phyloP scores from a whole-genome alignment of 495 filamentous ascomycete species.

The Evansstolkia leycettana region DNA sequence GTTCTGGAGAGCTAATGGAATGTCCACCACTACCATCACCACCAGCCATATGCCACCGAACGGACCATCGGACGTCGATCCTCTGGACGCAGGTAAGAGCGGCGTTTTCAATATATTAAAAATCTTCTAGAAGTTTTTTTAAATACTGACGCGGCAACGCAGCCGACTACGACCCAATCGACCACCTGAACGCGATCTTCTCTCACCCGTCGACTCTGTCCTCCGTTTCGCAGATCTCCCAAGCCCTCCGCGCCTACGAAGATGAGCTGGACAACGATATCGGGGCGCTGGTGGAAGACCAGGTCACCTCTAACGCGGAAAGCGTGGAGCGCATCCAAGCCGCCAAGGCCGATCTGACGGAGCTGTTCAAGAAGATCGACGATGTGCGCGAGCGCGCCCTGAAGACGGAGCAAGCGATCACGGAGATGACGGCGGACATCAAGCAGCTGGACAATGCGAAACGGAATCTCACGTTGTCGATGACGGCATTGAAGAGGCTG shows the following conservation, averaged over 20 bases:
- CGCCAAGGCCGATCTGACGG: slow-evolving; percentile 77
- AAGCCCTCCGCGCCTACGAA: slow-evolving; percentile 62
- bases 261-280: slow-evolving; percentile 79
- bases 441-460: slow-evolving; percentile 96
- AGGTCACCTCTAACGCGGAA: slow-evolving; percentile 76
- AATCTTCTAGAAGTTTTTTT: background rate
- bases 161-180: slow-evolving; percentile 92
- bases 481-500: slow-evolving; percentile 93
- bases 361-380: slow-evolving; percentile 92
- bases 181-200: slow-evolving; percentile 90
- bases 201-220: slow-evolving; percentile 80
- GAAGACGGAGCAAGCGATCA: slow-evolving; percentile 89
- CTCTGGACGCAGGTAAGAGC: slow-evolving; percentile 31
- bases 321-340: slow-evolving; percentile 81
- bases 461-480: slow-evolving; percentile 87
- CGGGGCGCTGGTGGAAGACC: slow-evolving; percentile 58
- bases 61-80: slow-evolving; percentile 23
- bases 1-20: slow-evolving; percentile 23
- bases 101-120: no score
- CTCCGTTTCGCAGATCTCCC: slow-evolving; percentile 58
- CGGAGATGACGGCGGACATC: slow-evolving; percentile 98
- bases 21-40: slow-evolving; percentile 23
- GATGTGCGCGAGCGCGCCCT: slow-evolving; percentile 80
- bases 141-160: slow-evolving; percentile 12
- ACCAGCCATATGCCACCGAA: slow-evolving; percentile 27